Evolutionary conservation across 331 rosid genomes (phyloP).

Genomic region (Quercus lobata): DNA sequence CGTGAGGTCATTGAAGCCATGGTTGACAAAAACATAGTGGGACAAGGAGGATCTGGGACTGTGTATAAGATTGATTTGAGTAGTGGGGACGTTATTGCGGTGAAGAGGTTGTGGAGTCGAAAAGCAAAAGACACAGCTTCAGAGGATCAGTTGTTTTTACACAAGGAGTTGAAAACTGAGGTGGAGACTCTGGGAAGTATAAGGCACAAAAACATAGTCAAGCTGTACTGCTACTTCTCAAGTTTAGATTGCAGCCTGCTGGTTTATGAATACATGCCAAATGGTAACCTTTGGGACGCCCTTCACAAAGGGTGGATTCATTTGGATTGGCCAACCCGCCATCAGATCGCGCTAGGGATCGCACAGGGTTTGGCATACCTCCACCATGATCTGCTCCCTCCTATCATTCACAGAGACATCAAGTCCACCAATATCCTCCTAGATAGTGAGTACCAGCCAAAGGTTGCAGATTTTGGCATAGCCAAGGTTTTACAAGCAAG

Average conservation of each 20-base stretch:
- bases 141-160: slow-evolving; percentile 46
- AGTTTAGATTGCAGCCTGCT: slow-evolving; percentile 63
- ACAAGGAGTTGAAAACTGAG: slow-evolving; percentile 75
- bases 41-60: slow-evolving; percentile 88
- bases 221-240: slow-evolving; percentile 74
- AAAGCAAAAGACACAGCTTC: slow-evolving; percentile 42
- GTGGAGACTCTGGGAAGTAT: slow-evolving; percentile 87
- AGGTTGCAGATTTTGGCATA: slow-evolving; percentile 94
- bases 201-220: slow-evolving; percentile 91
- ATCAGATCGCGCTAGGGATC: slow-evolving; percentile 73
- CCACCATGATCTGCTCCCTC: slow-evolving; percentile 78
- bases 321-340: slow-evolving; percentile 93
- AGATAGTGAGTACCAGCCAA: slow-evolving; percentile 79
- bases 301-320: slow-evolving; percentile 62
- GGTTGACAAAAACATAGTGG: slow-evolving; percentile 87
- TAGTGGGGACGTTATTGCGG: slow-evolving; percentile 74
- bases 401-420: slow-evolving; percentile 88
- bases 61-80: slow-evolving; percentile 74
- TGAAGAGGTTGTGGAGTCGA: slow-evolving; percentile 62
- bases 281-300: slow-evolving; percentile 94
- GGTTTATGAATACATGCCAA: slow-evolving; percentile 91
- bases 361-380: slow-evolving; percentile 97
- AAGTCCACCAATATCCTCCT: slow-evolving; percentile 84
- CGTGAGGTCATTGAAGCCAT: slow-evolving; percentile 62
- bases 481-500: slow-evolving; percentile 96